Evolutionary conservation across 805 yeast species (phyloP), one percentile per base, ranked within the genome.

Genomic region (Metschnikowia kunwiensis): DNA sequence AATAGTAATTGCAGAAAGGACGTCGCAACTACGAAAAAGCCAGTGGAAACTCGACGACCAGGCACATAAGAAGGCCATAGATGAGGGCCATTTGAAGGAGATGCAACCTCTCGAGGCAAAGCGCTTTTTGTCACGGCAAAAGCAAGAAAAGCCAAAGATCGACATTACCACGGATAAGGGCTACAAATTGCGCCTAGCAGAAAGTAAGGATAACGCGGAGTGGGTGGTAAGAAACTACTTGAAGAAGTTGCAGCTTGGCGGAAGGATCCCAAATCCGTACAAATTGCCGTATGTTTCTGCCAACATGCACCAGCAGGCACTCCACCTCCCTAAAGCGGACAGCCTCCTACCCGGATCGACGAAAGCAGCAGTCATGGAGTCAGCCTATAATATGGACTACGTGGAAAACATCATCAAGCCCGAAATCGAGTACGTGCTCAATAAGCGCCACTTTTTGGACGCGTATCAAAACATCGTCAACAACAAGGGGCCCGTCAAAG

Each of bases 401-500:
- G 46, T 68, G 4, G 57, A 61, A 5, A 42, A 60, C 2, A 50
- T 68, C 2, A 20, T 65, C 19, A 56, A 55, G 33, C 68, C 69
- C 0, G 55, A 54, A 13, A 27, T 68, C 13, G 70, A 58, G 43
- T 55, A 53, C 42, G 58, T 57, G 29, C 47, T 66, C 28, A 66
- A 67, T 38, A 43, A 51, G 33, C 24, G 40, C 26, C 58, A 59
- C 22, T 46, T 43, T 29, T 34, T 61, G 22, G 47, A 51, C 3
- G 34, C 43, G n/a, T 38, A 57, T 14, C 40, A 38, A 10, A n/a
- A 34, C 2, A 44, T 45, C 1, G 56, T 65, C 7, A 54, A 54
- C 32, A 53, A 53, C 11, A 58, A 57, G 34, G 74, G 74, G 5
- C 72, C 74, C 2, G 54, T 32, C 21, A 48, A 54, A 29, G 68